phyloP scores from a whole-genome alignment of 2,329 filamentous ascomycete species.

The Emericellopsis cladophorae region DNA sequence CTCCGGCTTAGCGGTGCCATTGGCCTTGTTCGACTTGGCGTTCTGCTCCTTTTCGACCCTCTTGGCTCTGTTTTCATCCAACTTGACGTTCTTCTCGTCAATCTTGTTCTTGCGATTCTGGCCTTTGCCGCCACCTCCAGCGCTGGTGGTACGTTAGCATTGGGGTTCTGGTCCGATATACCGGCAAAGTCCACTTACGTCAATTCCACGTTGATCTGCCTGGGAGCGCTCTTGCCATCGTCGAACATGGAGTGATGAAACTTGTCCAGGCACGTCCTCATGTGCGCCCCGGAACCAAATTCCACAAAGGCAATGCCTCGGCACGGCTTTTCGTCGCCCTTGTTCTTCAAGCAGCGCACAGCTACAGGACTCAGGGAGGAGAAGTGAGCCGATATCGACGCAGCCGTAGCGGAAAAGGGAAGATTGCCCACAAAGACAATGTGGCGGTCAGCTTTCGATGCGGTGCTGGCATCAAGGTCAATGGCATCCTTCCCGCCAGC shows the following conservation, averaged over 20 bases:
- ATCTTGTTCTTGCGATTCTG: constrained; percentile 64
- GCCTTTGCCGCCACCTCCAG: constrained; percentile 75
- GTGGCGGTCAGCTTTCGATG: constrained; percentile 13
- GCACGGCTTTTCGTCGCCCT: constrained; percentile 44
- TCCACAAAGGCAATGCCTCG: constrained; percentile 81
- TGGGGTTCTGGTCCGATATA: not conserved
- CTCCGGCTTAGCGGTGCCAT: constrained; percentile 1
- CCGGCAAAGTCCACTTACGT: constrained; percentile 43
- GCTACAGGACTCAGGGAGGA: constrained; percentile 42
- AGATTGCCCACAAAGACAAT: constrained; percentile 56
- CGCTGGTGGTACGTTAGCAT: constrained; percentile 30
- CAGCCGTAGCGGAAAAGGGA: constrained; percentile 66
- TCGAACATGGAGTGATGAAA: constrained; percentile 77
- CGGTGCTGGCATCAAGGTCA: constrained; percentile 5
- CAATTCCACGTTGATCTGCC: constrained; percentile 86
- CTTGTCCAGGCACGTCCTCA: constrained; percentile 84
- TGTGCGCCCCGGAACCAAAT: constrained; percentile 73
- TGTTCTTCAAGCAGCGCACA: constrained; percentile 58
- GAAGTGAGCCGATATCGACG: constrained; percentile 64
- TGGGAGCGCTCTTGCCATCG: constrained; percentile 37
- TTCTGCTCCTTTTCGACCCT: constrained; percentile 33
- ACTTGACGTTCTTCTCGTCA: constrained; percentile 71
- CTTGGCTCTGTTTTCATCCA: constrained; percentile 51
- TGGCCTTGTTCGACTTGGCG: constrained; percentile 16
- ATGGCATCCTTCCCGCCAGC: constrained; percentile 6